Percentiles rank a stretch among this genome's conserved stretches.
Conservation (phyloP, 2,329 filamentous ascomycete species). For the Zasmidium cellare region DNA sequence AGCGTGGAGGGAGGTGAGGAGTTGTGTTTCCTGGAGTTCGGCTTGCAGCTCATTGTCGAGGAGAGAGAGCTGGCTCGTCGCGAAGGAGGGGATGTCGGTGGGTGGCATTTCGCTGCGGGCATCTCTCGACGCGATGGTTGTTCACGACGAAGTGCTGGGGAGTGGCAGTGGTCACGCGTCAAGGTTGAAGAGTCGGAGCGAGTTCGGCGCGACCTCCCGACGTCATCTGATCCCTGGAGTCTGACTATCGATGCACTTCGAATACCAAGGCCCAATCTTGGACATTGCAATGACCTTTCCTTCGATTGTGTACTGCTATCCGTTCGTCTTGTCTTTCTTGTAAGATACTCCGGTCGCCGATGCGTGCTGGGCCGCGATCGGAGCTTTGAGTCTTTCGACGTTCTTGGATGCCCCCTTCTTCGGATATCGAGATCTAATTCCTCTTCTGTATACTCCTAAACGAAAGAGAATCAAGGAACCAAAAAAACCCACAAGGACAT, state of each 20-base stretch:
- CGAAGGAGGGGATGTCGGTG: constrained; percentile 65
- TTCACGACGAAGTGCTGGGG: background rate
- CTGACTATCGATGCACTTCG: background rate
- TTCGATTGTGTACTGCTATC: background rate
- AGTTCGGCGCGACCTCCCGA: background rate
- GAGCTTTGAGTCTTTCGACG: background rate
- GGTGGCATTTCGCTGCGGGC: constrained; percentile 7
- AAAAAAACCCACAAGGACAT: too few species aligned
- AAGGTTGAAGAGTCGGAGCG: background rate
- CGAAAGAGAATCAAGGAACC: too few species aligned
- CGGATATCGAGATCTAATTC: background rate
- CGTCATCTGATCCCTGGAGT: background rate
- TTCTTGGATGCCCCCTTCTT: background rate
- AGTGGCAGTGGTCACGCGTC: background rate
- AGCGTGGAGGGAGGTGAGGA: constrained; percentile 66
- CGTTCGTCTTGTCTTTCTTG: background rate
- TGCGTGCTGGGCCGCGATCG: background rate
- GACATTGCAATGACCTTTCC: background rate
- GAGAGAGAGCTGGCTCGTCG: constrained; percentile 67
- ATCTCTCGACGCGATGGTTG: background rate
- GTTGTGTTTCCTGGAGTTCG: constrained; percentile 69
- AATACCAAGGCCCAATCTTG: background rate
- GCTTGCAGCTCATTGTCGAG: constrained; percentile 70
- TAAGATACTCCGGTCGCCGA: background rate
- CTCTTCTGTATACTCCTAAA: too few species aligned